Base-by-base conservation (phyloP, 768 basidiomycete genomes). In the Leucocoprinus sp. region DNA sequence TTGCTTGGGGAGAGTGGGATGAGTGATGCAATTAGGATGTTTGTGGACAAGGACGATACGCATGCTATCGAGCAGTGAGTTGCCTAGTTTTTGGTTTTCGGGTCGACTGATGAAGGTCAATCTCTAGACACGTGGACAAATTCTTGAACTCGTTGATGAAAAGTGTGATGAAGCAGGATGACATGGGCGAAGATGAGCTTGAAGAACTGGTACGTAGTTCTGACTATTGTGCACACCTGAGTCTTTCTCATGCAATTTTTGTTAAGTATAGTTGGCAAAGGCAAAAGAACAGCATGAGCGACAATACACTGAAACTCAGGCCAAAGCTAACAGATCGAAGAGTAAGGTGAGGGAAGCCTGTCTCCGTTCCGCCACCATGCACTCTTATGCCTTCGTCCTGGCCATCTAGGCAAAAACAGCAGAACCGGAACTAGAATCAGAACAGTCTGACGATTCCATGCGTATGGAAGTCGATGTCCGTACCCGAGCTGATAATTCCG, bases 21-120 rank as follows among this genome's bases (percentile, higher is more conserved):
- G 85, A 84, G 82, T 31, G 88, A 93, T 59, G 96, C 96, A 5
- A 93, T 99, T 42, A 83, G 89, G 68, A 74, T 83, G 63, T 98
- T 88, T 64, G 93, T 99, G 49, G 93, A 97, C 62, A 99, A 99
- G 71, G 95, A 97, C 57, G 93, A 96, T 61, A 81, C 78, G 22
- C 87, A 93, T 67, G 91, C 95, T 7, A 95, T 99, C 58, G 77
- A 82, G 52, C 75, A 69, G 92, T 93, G 52, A 53, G 85, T 75
- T 3, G n/a, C 26, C 41, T 23, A 3, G n/a, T 12, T 33, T 35
- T 7, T 19, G 7, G 17, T 4, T 12, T 8, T n/a, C 17, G 4
- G 33, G 29, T 23, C 26, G 29, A 21, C 23, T 45, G 26, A 44
- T 8, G 8, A 26, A 19, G 26, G 45, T 42, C 34, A 43, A 51